Base-by-base conservation (phyloP, 495 filamentous ascomycete genomes). In the Pseudomonodictys pantanalensis region DNA sequence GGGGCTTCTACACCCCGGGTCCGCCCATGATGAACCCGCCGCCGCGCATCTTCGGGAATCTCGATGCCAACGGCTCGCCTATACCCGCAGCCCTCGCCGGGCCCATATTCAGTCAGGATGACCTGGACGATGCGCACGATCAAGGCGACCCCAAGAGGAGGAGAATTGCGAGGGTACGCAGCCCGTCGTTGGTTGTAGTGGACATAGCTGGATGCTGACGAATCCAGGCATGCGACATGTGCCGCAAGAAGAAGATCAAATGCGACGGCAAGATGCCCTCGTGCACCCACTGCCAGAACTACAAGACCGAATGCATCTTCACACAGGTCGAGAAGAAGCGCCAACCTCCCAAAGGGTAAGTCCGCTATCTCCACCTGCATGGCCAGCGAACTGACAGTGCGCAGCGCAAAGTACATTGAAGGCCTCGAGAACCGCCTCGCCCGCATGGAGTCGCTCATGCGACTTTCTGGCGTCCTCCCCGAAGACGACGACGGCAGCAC, bases 241-340 rank as follows among this genome's bases (percentile, higher is more conserved):
- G 93, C 70, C 84, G 93, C 62, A 97, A 96, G 77, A 98, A 97
- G 79, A 98, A 98, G 81, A 97, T 98, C 70, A 97, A 97, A 75
- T 98, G 93, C 74, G 95, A 98, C 70, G 93, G 93, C 49, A 96
- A 95, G 74, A 84, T 93, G 72, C 93, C 95, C 35, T 84, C 90
- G 56, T 98, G 93, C 74, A 91, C 90, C 15, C 95, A 98, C 73
- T 98, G 93, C 71, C 86, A 86, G 69, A 97, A 98, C 73, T 97
- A 97, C 79, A 97, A 96, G 79, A 96, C 91, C 8, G 92, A 97
- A 66, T 98, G 93, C 69, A 83, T 97, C 52, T 98, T 96, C 69
- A 97, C 93, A 5, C 90, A 95, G 67, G 91, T 97, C 22, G 93
- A 98, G 77, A 98, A 98, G 84, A 97, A 97, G 80, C 83, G 93